These are phyloP conservation scores for Fusarium chaquense DNA, from an alignment of 2,329 filamentous ascomycete species.

Conservation along the genomic window DNA sequence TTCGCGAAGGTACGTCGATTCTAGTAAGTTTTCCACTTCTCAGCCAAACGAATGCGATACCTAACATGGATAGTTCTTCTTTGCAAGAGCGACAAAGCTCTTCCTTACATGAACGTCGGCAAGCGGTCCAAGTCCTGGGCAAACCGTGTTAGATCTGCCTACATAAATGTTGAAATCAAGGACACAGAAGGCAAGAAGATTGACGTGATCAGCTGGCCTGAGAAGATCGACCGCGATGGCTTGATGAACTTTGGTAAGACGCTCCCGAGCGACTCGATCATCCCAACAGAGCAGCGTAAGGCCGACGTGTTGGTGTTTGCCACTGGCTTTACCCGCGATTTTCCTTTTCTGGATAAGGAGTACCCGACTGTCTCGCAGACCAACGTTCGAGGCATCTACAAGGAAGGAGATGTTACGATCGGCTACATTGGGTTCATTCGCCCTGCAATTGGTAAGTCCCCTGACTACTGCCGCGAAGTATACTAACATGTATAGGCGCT, in stretches of 20 bases:
- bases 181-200: conserved; percentile 57
- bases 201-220: conserved; percentile 60
- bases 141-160: conserved; percentile 52
- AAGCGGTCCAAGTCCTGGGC: conserved; percentile 51
- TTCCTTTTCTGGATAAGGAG: conserved; percentile 54
- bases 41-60: not conserved
- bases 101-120: conserved; percentile 57
- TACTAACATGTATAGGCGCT: conserved; percentile 49
- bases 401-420: conserved; percentile 52
- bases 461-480: rapidly evolving
- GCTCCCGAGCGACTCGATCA: conserved; percentile 44
- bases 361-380: conserved; percentile 61
- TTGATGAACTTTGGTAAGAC: conserved; percentile 53
- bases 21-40: conserved; percentile 41
- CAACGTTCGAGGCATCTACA: conserved; percentile 67
- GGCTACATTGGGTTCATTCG: conserved; percentile 63
- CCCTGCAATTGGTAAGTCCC: conserved; percentile 54
- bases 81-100: conserved; percentile 57
- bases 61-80: conserved; percentile 54
- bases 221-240: conserved; percentile 53
- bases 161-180: conserved; percentile 57
- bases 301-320: conserved; percentile 61
- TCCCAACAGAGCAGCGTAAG: conserved; percentile 47
- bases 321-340: conserved; percentile 60
- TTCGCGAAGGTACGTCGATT: conserved; percentile 53